Conservation (phyloP, 2,329 filamentous ascomycete species). For the Fusarium dimerum region DNA sequence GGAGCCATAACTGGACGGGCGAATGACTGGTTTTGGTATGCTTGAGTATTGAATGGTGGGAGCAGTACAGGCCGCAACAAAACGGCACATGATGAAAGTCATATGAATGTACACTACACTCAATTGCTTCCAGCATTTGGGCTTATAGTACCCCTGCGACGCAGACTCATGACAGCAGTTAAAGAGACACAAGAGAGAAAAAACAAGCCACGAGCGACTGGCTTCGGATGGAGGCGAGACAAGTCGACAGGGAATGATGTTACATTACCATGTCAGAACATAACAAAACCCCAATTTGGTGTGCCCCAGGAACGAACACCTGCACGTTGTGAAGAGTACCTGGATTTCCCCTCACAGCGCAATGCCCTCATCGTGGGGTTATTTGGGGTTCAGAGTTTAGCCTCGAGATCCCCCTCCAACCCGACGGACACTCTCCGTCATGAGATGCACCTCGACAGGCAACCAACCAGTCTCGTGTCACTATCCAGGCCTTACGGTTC, state of each 20-base stretch:
- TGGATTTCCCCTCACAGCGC: conserved; percentile 10
- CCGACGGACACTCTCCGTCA: conserved; percentile 15
- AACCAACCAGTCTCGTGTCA: conserved; percentile 22
- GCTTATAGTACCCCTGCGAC: background rate
- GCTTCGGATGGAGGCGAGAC: background rate
- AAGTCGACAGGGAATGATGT: background rate
- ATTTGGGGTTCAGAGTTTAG: conserved; percentile 4
- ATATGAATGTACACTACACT: background rate
- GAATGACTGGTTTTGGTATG: too few species aligned
- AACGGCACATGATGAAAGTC: background rate
- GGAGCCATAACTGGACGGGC: too few species aligned
- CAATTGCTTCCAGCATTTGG: background rate
- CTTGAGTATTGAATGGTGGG: background rate
- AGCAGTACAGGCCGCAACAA: background rate
- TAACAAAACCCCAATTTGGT: background rate
- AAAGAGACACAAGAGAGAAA: background rate
- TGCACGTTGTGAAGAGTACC: background rate
- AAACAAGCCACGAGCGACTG: background rate
- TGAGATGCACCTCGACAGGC: conserved; percentile 5
- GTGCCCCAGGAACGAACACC: background rate
- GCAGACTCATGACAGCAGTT: background rate
- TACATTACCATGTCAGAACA: background rate
- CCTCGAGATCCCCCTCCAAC: background rate
- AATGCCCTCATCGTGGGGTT: conserved; percentile 14
- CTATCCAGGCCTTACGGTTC: conserved; percentile 20